Evolutionary conservation across 2,329 filamentous ascomycete species (phyloP), one percentile per base, ranked within the genome.

Genomic region (Ophiostoma sp.): DNA sequence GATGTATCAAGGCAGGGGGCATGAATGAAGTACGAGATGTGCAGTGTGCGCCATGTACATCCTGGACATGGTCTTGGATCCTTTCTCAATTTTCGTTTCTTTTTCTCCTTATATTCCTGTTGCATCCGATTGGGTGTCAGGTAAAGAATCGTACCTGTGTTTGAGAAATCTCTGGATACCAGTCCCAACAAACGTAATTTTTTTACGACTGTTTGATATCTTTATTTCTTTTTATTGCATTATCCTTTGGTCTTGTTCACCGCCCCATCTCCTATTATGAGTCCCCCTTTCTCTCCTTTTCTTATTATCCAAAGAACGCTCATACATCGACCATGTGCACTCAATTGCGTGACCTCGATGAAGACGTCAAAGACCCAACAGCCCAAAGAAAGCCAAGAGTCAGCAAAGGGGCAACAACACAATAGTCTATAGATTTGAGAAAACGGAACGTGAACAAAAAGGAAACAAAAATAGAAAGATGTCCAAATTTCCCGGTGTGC

Each of bases 321-420:
- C 52, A 39, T 17, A 31, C 42, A 31, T 50, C 11, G 15, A 25
- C 73, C 64, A 73, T 74, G 63, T 73, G 72, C 69, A 22, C 31
- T 6, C 39, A 3, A 31, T 52, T 71, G 52, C 69, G 22, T 39
- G n/a, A 39, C 45, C 19, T 17, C 36, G 15, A 28, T 66, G 25
- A 15, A 42, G 36, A 17, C 12, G 19, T 55, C 48, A 39, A 55
- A 69, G 25, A 59, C 1, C 33, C 39, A 50, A 15, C 39, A 8
- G 25, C n/a, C 64, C 25, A 11, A 3, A 4, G 4, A 50, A n/a
- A 25, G 36, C 52, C 52, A 59, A 70, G 69, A 59, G 69, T 70
- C 52, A 59, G 69, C 69, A 70, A 70, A 45, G 66, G 48, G 45
- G 25, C 28, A 39, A 12, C 4, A 28, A 45, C 1, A 15, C 28